Base-by-base conservation (phyloP, 768 basidiomycete genomes). In the Naematelia encephala region DNA sequence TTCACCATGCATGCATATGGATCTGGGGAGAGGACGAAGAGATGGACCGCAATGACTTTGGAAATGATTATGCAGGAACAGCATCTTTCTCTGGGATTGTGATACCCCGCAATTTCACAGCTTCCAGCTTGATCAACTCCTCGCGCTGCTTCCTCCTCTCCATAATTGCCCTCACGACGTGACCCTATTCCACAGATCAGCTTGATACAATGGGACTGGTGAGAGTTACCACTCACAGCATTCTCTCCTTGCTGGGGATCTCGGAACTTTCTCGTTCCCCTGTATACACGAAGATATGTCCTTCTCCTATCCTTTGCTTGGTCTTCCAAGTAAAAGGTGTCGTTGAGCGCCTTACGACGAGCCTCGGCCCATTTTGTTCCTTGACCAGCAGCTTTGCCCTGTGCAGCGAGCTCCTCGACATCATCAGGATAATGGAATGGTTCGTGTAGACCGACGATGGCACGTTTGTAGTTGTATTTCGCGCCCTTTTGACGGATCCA, bases 341-440 rank as follows among this genome's bases (percentile, higher is more conserved):
- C 78, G 69, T 89, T 85, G 46, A 91, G 68, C 82, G 82, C 85
- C 45, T 83, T 50, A 45, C 63, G 54, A 19, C 67, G 54, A 28
- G 50, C 60, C 8, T 63, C 34, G 3, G 29, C 67, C 30, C 58
- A 34, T 13, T 42, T 48, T 48, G 62, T 61, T 11, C 67, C 79
- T 77, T 85, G 53, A 16, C 69, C 67, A 3, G 23, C 79, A 67
- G 78, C 75, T 60, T 83, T 81, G 61, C 85, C 82, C 50, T 81
- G 77, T n/a, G 67, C 73, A 12, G 79, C 64, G 87, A 94, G 88
- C 74, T 91, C 91, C 69, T 88, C 89, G 60, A 86, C 59, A 47
- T 87, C 84, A 54, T 83, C 84, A 0, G 92, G 92, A 74, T 91
- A 94, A 80, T 93, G 91, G 81, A 97, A 97, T 1, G 92, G 92